Evolutionary conservation across 192 early-diverging fungal genomes (phyloP), one percentile per base, ranked within the genome.

Genomic region (Entomortierella chlamydospora): DNA sequence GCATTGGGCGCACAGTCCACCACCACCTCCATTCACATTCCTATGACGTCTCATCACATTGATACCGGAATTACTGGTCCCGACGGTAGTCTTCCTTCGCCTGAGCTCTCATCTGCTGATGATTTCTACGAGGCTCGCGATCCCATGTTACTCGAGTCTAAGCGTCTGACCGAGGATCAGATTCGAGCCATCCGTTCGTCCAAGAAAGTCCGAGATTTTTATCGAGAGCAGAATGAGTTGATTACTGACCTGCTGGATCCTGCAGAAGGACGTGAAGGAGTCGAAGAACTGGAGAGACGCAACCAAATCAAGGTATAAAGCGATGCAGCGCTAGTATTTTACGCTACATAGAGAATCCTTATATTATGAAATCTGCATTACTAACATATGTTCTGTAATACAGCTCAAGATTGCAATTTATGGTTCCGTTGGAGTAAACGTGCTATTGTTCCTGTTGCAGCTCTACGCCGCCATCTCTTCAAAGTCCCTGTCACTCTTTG

Each of bases 201-300:
- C 51, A 84, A 84, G 37, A 83, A 86, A 25, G 72, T 93, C 20
- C 83, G 81, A 34, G 73, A 81, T 30, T 97, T 95, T 66, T 97
- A 97, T 76, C 67, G 90, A 51, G 73, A 85, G 42, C 96, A 97
- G 69, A 96, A 97, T 72, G 89, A 93, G 51, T 85, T 92, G 52
- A 97, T 97, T 72, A 84, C 92, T 50, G 85, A 87, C 42, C 87
- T 95, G 49, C 72, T 97, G 31, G 81, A 84, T 1, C 88, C 92
- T 28, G 51, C 81, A 22, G 77, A 77, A 33, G 81, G 81, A n/a
- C 69, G 81, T 37, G 57, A 76, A 59, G 70, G 64, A 58, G 69
- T 56, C 39, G 58, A 86, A 59, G 82, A 87, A 47, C 33, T 70
- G 22, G 76, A 84, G 52, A 64, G 63, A 13, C 53, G 55, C 7